Percentiles rank a stretch among this genome's conserved stretches.
phyloP scores from a whole-genome alignment of 768 basidiomycete species.

The Rhizopogon sp. region DNA sequence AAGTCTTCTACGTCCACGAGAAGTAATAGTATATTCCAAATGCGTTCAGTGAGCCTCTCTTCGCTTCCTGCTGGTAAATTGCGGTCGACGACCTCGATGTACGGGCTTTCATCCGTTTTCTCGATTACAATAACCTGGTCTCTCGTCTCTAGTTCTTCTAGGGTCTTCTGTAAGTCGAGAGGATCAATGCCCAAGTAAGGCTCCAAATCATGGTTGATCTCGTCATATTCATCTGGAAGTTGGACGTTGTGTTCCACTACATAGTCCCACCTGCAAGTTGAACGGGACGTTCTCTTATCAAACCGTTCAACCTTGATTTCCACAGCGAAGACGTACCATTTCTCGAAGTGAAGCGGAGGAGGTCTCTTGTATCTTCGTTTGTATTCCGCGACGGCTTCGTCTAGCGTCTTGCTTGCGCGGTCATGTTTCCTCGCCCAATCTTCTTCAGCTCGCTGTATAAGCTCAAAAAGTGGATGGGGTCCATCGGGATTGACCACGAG shows the following conservation, averaged over 20 bases:
- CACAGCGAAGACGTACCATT: constrained; percentile 26
- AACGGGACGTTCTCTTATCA: neutral
- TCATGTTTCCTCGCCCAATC: constrained; percentile 31
- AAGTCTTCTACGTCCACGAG: constrained; percentile 21
- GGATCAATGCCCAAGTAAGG: constrained; percentile 34
- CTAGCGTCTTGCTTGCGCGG: constrained; percentile 32
- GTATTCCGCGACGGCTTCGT: constrained; percentile 35
- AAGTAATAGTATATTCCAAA: constrained; percentile 16
- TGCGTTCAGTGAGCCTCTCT: neutral
- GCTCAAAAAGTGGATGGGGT: constrained; percentile 39
- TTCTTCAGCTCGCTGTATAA: constrained; percentile 31
- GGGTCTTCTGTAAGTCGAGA: constrained; percentile 13
- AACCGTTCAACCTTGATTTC: neutral
- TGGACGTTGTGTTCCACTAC: constrained; percentile 32
- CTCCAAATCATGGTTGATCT: constrained; percentile 33
- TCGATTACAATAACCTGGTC: constrained; percentile 15
- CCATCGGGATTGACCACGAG: constrained; percentile 30
- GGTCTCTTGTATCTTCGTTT: constrained; percentile 25
- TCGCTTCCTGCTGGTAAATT: constrained; percentile 4
- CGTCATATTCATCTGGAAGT: constrained; percentile 44
- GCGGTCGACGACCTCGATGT: constrained; percentile 12
- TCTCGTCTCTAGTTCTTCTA: constrained; percentile 15
- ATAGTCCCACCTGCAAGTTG: constrained; percentile 34
- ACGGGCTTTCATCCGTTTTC: constrained; percentile 10
- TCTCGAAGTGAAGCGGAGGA: constrained; percentile 39